Conservation (phyloP, 108 stramenopile genomes). For the Parietichytrium sp. region DNA sequence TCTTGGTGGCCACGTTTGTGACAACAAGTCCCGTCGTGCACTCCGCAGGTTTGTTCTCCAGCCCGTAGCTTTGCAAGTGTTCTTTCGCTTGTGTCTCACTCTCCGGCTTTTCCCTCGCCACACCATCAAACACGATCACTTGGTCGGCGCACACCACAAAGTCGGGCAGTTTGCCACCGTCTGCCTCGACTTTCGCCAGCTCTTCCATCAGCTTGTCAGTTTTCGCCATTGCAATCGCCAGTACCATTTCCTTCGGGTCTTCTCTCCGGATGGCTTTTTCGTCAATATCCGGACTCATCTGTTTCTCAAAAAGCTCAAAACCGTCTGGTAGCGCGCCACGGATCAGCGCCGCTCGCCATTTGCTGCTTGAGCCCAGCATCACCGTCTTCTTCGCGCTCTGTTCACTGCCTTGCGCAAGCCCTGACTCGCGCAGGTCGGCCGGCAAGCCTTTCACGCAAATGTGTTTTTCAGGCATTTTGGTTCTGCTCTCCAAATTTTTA, state of each 20-base stretch:
- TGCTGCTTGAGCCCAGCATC: constrained; percentile 10
- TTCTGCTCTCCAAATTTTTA: too few relatives aligned
- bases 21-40: constrained; percentile 35
- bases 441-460: too few relatives aligned
- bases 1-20: neutral
- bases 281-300: constrained; percentile 20
- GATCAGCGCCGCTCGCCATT: constrained; percentile 9
- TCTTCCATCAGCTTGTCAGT: constrained; percentile 13
- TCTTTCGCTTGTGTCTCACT: neutral
- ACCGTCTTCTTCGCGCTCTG: neutral
- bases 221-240: constrained; percentile 22
- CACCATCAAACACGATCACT: constrained; percentile 35
- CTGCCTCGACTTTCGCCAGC: neutral
- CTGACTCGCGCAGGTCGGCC: too few relatives aligned
- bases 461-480: too few relatives aligned
- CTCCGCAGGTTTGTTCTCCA: constrained; percentile 17
- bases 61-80: constrained; percentile 27
- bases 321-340: constrained; percentile 2
- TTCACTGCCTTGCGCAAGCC: too few relatives aligned
- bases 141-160: neutral
- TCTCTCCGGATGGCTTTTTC: constrained; percentile 27
- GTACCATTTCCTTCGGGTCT: constrained; percentile 14
- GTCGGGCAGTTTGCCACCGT: neutral
- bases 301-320: neutral
- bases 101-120: neutral